Evolutionary conservation across 2,329 filamentous ascomycete genomes (phyloP), one percentile per base, ranked within the genome.

Genomic region (Aureobasidium sp.): DNA sequence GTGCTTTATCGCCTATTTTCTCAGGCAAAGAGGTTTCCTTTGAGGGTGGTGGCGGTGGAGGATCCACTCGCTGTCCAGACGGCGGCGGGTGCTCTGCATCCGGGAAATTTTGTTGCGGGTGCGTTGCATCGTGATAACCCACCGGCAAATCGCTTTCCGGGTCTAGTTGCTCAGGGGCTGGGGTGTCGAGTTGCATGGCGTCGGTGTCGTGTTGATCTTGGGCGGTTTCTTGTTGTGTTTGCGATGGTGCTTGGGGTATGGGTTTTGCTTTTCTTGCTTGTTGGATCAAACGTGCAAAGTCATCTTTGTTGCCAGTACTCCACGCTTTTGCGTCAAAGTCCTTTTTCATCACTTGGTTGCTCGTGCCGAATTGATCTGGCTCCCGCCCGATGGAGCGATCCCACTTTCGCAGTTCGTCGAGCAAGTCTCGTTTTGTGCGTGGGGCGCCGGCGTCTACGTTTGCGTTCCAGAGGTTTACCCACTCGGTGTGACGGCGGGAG

Each of bases 401-500:
- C 93, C 94, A 97, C 1, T 84, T 75, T 25, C 93, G 88, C 14
- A 99, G 74, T 64, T 97, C 93, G 15, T 83, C 84, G 17, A 96
- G 75, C 5, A 99, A 74, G 62, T 94, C 87, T 7, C 76, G 70
- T 66, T 89, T 90, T 12, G 80, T 79, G 71, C 88, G 89, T 0
- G 91, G 91, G 1, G 79, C 78, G 39, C 83, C 83, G 2, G 92
- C 88, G 74, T 99, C 94, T 75, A 91, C 96, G 72, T 99, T 99
- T 12, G 95, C 90, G 73, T 99, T 99, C 88, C 91, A 97, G 20
- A 99, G 77, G 41, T 94, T 97, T 57, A 94, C 82, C 92, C 92
- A 99, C 74, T 99, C 94, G 27, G 84, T 90, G 70, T 97, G 92
- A 20, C 95, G 84, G 66, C 82, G 84, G 71, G 93, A 88, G 60